Base-by-base conservation (phyloP, 2,329 filamentous ascomycete species). In the Phialophora verrucosa region DNA sequence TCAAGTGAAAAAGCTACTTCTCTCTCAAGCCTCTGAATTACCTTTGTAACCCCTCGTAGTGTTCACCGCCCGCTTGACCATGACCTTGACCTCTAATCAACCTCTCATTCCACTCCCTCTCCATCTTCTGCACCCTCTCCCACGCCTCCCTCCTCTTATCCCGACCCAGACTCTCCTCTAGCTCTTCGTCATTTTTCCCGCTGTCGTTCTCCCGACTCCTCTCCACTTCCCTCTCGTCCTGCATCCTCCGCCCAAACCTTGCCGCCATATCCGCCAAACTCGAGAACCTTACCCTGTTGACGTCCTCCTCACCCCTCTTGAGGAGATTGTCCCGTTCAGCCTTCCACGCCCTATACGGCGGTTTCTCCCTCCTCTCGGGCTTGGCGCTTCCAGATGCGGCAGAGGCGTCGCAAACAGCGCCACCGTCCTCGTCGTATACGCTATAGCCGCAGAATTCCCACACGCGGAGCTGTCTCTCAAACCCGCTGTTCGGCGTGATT, bases 401-500 rank as follows among this genome's bases (percentile, higher is more conserved):
- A 12, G 23, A n/a, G 10, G 17, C 11, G 5, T 27, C 23, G 23
- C 1, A 25, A 25, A 1, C 25, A 14, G 11, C 25, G 12, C 38
- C 20, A 23, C 23, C 59, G 7, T n/a, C 59, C 1, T 5, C 14
- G 27, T 25, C 49, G 17, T 56, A 56, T 3, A 49, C 38, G 25
- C 14, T 49, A 35, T 62, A 62, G 14, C 31, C 20, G 20, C 60
- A 62, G 20, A 65, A 60, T 25, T 66, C 61, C 71, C 71, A 72
- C 6, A 67, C 38, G 31, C 61, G 62, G 54, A 73, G 72, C 54
- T 73, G 71, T 14, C 59, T 59, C 50, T 69, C 65, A 27, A 74
- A 73, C 0, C 72, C 70, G 11, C 50, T 44, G 57, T 73, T 73
- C 23, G 70, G 72, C 10, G 62, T 58, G 31, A 71, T 68, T 38